Percentiles rank a stretch among this genome's conserved stretches.
Evolutionary conservation across 164 flowering plant genomes (phyloP).

Genomic region (Warburgia ugandensis): DNA sequence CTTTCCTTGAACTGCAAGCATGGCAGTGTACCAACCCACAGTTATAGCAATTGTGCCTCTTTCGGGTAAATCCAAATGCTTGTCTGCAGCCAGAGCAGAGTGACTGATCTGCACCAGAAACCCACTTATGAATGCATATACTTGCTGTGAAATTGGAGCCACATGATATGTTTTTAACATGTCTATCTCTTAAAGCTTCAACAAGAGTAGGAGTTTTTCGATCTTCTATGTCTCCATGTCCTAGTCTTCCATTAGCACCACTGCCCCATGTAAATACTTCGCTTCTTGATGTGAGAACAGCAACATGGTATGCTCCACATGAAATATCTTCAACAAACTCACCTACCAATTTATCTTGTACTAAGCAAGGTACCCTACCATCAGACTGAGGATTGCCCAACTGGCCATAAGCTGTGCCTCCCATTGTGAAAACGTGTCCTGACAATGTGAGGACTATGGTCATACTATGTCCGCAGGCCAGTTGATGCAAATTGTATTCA

Average conservation of each 20-base stretch:
- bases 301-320: constrained; percentile 70
- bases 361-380: constrained; percentile 56
- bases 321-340: constrained; percentile 70
- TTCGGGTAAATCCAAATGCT: constrained; percentile 48
- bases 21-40: constrained; percentile 49
- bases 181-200: constrained; percentile 44
- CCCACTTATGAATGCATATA: constrained; percentile 56
- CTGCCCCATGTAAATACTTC: constrained; percentile 76
- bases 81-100: constrained; percentile 47
- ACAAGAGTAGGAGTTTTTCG: constrained; percentile 42
- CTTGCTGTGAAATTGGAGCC: constrained; percentile 49
- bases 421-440: constrained; percentile 80
- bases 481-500: constrained; percentile 63
- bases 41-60: constrained; percentile 51
- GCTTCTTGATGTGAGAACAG: constrained; percentile 67
- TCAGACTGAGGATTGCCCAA: constrained; percentile 61
- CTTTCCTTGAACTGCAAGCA: constrained; percentile 49
- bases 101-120: constrained; percentile 49
- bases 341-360: constrained; percentile 67
- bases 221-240: constrained; percentile 54
- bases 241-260: constrained; percentile 56
- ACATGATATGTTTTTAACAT: constrained; percentile 43
- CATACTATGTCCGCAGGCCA: constrained; percentile 66
- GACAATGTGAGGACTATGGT: constrained; percentile 72
- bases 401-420: constrained; percentile 57